Conservation (phyloP, 2,329 filamentous ascomycete genomes). For the Aspergillus sp. region DNA sequence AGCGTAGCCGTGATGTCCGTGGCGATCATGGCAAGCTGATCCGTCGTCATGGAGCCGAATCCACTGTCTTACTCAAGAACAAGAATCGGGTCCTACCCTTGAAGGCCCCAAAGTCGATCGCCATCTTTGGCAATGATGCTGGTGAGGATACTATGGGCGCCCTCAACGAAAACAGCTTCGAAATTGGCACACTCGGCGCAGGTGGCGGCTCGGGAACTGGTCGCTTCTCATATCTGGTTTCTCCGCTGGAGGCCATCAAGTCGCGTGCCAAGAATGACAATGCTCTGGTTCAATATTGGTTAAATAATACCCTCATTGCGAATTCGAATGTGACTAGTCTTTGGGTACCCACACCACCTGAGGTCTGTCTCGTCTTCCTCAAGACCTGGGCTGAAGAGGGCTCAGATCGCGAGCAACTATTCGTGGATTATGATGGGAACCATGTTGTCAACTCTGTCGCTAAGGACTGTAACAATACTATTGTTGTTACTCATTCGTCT, state of each 20-base stretch:
- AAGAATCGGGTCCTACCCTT: slow-evolving; percentile 38
- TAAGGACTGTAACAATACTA: slow-evolving; percentile 83
- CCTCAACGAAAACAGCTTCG: no score
- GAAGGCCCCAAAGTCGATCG: slow-evolving; percentile 42
- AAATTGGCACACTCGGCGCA: not conserved
- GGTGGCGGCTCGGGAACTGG: not conserved
- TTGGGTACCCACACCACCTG: slow-evolving; percentile 22
- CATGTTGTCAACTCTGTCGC: slow-evolving; percentile 65
- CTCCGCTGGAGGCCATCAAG: not conserved
- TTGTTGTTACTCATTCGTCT: slow-evolving; percentile 76
- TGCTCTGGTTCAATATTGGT: slow-evolving; percentile 8
- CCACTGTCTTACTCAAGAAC: slow-evolving; percentile 46
- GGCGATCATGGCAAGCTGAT: not conserved
- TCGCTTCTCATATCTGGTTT: not conserved
- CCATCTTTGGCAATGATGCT: slow-evolving; percentile 49
- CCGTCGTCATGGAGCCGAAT: not conserved
- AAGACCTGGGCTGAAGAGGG: slow-evolving; percentile 78
- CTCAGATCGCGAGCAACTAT: slow-evolving; percentile 60
- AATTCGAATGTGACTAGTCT: no score
- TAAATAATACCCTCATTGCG: slow-evolving; percentile 21
- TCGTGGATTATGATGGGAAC: slow-evolving; percentile 78
- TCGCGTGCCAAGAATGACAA: not conserved
- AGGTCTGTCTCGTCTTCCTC: slow-evolving; percentile 69
- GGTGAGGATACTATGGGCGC: no score
- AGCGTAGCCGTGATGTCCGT: slow-evolving; percentile 35